These are phyloP conservation scores for Kluyveromyces lactis DNA, from an alignment of 805 yeast species.

Conservation along the genomic window DNA sequence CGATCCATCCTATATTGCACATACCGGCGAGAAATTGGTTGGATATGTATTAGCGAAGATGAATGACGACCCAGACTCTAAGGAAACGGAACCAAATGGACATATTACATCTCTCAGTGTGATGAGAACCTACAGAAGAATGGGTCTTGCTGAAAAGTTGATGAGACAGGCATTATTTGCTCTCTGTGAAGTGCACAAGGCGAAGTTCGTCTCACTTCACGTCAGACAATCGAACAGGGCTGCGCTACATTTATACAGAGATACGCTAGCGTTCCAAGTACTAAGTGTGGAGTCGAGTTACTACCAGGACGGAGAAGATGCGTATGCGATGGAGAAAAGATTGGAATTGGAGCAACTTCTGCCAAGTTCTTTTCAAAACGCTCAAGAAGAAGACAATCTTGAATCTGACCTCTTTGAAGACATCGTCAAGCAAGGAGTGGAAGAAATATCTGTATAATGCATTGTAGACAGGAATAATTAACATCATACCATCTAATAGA, in stretches of 20 bases:
- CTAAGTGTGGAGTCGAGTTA: conserved; percentile 77
- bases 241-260: conserved; percentile 84
- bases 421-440: conserved; percentile 15
- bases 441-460: conserved; percentile 12
- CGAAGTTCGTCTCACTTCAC: conserved; percentile 80
- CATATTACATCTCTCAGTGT: conserved; percentile 92
- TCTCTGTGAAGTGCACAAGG: conserved; percentile 71
- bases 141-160: conserved; percentile 88
- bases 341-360: conserved; percentile 51
- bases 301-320: conserved; percentile 97
- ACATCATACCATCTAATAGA: not conserved
- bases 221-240: conserved; percentile 92
- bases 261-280: conserved; percentile 76
- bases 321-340: conserved; percentile 83
- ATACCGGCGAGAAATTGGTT: conserved; percentile 71
- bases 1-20: conserved; percentile 53
- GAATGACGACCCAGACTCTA: conserved; percentile 86
- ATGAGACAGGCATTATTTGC: conserved; percentile 82
- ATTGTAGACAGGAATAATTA: no score
- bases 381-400: conserved; percentile 48
- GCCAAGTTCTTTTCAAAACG: conserved; percentile 48
- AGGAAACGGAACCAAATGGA: conserved; percentile 73
- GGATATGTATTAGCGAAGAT: conserved; percentile 94
- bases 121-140: conserved; percentile 89
- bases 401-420: conserved; percentile 38